These are phyloP conservation scores for Trichoderma koningiopsis DNA, from an alignment of 2,329 filamentous ascomycete genomes.

Conservation along the genomic window DNA sequence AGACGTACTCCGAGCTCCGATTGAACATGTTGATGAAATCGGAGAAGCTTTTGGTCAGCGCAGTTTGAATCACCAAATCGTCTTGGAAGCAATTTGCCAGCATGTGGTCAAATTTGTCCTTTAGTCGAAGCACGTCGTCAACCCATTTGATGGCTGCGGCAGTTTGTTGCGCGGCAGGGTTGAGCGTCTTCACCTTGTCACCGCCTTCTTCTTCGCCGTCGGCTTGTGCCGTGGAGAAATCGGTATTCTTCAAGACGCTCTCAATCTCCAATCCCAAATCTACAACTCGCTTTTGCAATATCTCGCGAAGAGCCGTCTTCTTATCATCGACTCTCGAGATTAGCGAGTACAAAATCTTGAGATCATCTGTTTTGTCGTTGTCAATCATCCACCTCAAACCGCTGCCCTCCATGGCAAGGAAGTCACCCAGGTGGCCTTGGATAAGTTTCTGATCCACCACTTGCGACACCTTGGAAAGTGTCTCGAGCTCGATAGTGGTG, in stretches of 20 bases:
- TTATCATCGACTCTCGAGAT: slow-evolving; percentile 75
- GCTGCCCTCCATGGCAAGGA: slow-evolving; percentile 81
- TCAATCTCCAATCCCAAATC: slow-evolving; percentile 85
- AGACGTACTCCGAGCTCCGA: slow-evolving; percentile 88
- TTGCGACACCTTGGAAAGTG: slow-evolving; percentile 69
- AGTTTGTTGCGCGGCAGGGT: slow-evolving; percentile 73
- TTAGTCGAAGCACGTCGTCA: slow-evolving; percentile 81
- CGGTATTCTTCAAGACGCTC: slow-evolving; percentile 58
- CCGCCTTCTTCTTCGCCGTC: slow-evolving; percentile 52
- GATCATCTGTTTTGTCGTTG: slow-evolving; percentile 77
- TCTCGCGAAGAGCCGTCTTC: slow-evolving; percentile 69
- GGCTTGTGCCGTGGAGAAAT: slow-evolving; percentile 50
- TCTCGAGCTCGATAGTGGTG: slow-evolving; percentile 75
- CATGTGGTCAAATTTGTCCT: slow-evolving; percentile 85
- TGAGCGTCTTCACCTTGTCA: slow-evolving; percentile 41
- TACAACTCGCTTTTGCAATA: slow-evolving; percentile 73
- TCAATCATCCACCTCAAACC: slow-evolving; percentile 90
- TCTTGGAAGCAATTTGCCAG: slow-evolving; percentile 71
- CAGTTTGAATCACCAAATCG: slow-evolving; percentile 77
- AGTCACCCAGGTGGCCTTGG: slow-evolving; percentile 72
- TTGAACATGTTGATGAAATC: slow-evolving; percentile 92
- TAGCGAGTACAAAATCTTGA: slow-evolving; percentile 79
- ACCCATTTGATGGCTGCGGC: slow-evolving; percentile 92
- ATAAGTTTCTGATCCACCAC: slow-evolving; percentile 86
- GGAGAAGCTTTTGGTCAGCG: slow-evolving; percentile 82